These are phyloP conservation scores for Heterotrichella gracilis DNA, from an alignment of 352 stramenopile species.

Conservation along the genomic window DNA sequence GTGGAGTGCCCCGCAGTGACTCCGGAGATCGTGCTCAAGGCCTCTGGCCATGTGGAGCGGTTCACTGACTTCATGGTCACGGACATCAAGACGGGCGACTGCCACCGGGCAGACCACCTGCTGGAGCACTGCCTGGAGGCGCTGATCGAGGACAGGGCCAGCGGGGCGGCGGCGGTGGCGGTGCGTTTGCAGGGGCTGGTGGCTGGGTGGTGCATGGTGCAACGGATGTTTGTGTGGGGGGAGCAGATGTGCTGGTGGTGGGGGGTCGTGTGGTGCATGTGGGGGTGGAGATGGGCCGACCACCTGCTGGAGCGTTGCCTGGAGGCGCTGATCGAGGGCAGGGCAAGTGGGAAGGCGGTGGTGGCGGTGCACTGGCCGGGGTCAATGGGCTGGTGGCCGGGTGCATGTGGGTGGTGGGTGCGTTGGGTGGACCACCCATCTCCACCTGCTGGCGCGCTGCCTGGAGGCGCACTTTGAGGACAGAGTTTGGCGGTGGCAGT, in stretches of 20 bases:
- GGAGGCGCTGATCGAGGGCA: slow-evolving; percentile 63
- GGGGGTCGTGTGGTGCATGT: slow-evolving; percentile 78
- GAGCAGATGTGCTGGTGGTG: slow-evolving; percentile 96
- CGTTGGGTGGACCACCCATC: slow-evolving; percentile 91
- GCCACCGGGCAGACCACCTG: slow-evolving; percentile 94
- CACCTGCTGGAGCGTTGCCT: slow-evolving; percentile 95
- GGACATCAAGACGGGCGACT: slow-evolving; percentile 72
- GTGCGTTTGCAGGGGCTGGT: background rate
- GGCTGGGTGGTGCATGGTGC: no score
- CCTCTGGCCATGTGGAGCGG: slow-evolving; percentile 84
- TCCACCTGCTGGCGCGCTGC: slow-evolving; percentile 93
- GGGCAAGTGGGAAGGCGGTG: slow-evolving; percentile 28
- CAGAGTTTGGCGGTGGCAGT: slow-evolving; percentile 30
- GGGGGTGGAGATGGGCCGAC: slow-evolving; percentile 87
- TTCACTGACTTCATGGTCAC: slow-evolving; percentile 99
- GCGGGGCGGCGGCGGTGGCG: slow-evolving; percentile 22
- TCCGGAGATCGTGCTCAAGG: slow-evolving; percentile 78
- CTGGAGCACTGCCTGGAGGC: slow-evolving; percentile 91
- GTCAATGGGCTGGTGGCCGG: no score
- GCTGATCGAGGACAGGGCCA: slow-evolving; percentile 51
- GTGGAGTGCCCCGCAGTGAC: slow-evolving; percentile 96
- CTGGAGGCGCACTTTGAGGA: slow-evolving; percentile 76
- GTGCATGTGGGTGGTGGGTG: slow-evolving; percentile 82
- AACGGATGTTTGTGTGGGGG: slow-evolving; percentile 91
- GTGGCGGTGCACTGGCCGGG: background rate